Evolutionary conservation across 257 asterid genomes (phyloP), one percentile per base, ranked within the genome.

Genomic region (Jacaranda copaia): DNA sequence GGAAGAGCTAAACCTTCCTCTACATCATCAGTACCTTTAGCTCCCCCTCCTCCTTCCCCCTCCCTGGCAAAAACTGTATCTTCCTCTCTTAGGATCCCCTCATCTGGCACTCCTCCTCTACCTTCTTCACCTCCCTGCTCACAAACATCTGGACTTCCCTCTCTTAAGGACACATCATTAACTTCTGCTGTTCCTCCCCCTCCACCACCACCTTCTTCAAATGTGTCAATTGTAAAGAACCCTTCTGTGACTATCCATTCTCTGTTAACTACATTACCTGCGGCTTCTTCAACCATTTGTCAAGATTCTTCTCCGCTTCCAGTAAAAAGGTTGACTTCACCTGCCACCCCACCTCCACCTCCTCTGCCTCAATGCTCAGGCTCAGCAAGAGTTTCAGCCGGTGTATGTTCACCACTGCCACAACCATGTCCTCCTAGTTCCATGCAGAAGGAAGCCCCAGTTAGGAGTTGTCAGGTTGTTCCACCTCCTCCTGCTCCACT

Each of bases 401-500:
- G 16, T 83, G 65, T 73, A 58, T 8, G 53, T 68, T 76, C 79
- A 59, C 73, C 76, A 9, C 35, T 77, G 4, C 56, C 81, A 64
- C 74, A 85, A 65, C 85, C 86, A 6, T 75, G 81, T 18, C 64
- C 79, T 48, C 40, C 72, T 61, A 32, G 68, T 71, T 57, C 65
- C n/a, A 43, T 32, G 66, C 70, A 18, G 8, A 78, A 82, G 68
- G 74, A 75, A 42, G 48, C 79, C 25, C 75, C 67, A 11, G 75
- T 67, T 25, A 79, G 58, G 73, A 76, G 16, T 74, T 63, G 70
- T 49, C 85, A 42, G 74, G 75, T 52, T 59, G 80, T 82, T 82
- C 94, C 94, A 60, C 94, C 97, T 79, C 96, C 97, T 13, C 94
- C 95, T 3, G 86, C 89, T 81, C 91, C 91, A 74, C 81, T 78